Evolutionary conservation across 805 yeast genomes (phyloP).

Genomic region (Saccharomycopsis javanensis): DNA sequence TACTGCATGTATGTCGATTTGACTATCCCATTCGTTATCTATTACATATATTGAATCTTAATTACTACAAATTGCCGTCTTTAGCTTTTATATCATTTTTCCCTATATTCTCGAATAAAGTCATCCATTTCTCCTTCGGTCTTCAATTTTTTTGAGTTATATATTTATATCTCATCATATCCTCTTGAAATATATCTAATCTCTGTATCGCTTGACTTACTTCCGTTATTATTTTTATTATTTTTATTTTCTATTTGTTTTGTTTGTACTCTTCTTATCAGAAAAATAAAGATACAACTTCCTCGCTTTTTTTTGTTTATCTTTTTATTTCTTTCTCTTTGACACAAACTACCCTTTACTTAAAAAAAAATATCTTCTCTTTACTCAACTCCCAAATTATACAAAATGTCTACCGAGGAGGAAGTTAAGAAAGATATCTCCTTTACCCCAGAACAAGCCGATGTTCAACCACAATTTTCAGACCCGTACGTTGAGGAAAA

Average conservation of each 20-base stretch:
- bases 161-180: neutral
- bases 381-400: neutral
- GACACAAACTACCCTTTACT: neutral
- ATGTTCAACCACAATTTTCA: slow-evolving; percentile 2
- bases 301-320: neutral
- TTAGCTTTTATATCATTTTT: neutral
- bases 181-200: neutral
- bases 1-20: neutral
- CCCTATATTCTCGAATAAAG: neutral
- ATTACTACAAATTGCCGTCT: neutral
- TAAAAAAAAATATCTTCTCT: neutral
- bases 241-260: neutral
- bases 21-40: neutral
- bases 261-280: neutral
- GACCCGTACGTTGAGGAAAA: neutral
- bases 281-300: neutral
- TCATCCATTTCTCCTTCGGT: neutral
- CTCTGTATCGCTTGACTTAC: neutral
- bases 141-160: neutral
- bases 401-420: neutral
- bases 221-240: too few species aligned
- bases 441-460: neutral
- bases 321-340: neutral
- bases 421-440: neutral
- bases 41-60: neutral